phyloP scores from a whole-genome alignment of 2,329 filamentous ascomycete species.

The Monosporascus sp. region DNA sequence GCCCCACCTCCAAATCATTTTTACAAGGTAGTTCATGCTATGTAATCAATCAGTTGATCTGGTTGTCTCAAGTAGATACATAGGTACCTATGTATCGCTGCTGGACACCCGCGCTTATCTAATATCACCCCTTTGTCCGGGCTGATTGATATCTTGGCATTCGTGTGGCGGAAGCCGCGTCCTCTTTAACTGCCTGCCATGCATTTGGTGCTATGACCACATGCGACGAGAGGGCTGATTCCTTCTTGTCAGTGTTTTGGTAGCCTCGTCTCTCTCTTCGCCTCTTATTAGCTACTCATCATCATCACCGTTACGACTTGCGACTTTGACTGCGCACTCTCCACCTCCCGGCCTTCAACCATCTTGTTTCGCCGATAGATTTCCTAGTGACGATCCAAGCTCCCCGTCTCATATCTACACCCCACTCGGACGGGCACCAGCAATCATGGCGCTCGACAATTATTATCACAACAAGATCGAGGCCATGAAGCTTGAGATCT shows the following conservation, averaged over 20 bases:
- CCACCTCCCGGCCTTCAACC: neutral
- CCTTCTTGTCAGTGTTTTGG: neutral
- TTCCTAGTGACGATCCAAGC: too few species aligned
- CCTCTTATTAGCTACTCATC: neutral
- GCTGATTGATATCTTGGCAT: too few species aligned
- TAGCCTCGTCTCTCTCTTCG: neutral
- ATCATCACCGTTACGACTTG: neutral
- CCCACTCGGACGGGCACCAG: constrained; percentile 11
- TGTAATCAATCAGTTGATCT: too few species aligned
- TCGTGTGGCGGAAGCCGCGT: too few species aligned
- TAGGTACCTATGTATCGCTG: too few species aligned
- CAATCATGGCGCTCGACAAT: constrained; percentile 94
- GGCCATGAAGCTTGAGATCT: constrained; percentile 99
- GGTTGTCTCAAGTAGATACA: too few species aligned
- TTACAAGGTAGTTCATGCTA: too few species aligned
- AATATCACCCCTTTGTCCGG: too few species aligned
- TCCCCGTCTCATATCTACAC: neutral
- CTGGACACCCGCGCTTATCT: too few species aligned
- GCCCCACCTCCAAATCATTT: too few species aligned
- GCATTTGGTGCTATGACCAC: too few species aligned
- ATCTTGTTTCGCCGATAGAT: neutral
- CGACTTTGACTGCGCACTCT: neutral
- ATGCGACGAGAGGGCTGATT: too few species aligned
- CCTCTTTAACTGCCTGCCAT: neutral
- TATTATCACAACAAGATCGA: constrained; percentile 99